These are phyloP conservation scores for Pueraria montana DNA, from an alignment of 306 rosid species.

Conservation along the genomic window DNA sequence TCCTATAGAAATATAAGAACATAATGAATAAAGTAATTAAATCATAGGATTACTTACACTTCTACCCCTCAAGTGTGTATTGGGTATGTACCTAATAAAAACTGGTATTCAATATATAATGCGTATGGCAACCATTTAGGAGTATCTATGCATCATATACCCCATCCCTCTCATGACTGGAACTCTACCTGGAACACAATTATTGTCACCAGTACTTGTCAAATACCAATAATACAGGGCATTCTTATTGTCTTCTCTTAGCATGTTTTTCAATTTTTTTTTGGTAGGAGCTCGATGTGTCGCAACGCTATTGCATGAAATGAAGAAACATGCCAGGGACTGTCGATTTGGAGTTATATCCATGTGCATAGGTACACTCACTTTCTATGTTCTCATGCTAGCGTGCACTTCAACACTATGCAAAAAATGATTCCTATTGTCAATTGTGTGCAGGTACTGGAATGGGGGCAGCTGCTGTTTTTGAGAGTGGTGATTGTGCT, in stretches of 20 bases:
- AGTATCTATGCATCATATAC: too few species aligned
- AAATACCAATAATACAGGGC: neutral
- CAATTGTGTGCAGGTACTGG: conserved; percentile 80
- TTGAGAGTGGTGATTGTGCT: conserved; percentile 77
- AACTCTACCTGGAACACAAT: neutral
- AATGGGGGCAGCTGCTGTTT: conserved; percentile 98
- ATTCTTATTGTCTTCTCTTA: neutral
- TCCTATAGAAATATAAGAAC: neutral
- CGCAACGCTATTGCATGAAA: conserved; percentile 85
- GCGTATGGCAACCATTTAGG: neutral
- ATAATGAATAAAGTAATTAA: neutral
- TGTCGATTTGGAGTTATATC: conserved; percentile 91
- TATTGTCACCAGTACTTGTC: neutral
- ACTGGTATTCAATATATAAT: neutral
- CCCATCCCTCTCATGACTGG: neutral
- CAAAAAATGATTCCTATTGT: neutral
- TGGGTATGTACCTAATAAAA: neutral
- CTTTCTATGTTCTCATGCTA: neutral
- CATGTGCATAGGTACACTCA: conserved; percentile 86
- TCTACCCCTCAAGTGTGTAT: neutral
- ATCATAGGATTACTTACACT: neutral
- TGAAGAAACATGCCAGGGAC: conserved; percentile 92
- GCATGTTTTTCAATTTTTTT: neutral
- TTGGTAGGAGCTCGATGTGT: conserved; percentile 77
- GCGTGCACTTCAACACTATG: neutral